Percentiles rank a stretch among this genome's conserved stretches.
Evolutionary conservation across 352 stramenopile species (phyloP).

Genomic region (Ophiocytium majus): DNA sequence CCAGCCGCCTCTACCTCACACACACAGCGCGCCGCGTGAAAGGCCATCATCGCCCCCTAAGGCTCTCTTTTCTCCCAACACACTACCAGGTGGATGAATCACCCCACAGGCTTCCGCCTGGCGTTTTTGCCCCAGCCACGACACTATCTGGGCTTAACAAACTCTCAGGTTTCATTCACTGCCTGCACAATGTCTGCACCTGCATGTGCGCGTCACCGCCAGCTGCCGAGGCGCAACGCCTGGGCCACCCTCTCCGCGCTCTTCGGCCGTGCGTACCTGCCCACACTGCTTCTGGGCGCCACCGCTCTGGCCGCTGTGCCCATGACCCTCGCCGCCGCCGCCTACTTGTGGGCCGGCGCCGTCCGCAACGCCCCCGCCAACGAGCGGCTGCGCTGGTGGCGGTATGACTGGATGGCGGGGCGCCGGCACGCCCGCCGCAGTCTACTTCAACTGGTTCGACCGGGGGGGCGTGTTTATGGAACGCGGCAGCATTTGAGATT

Average conservation of each 20-base stretch:
- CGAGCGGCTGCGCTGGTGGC: slow-evolving; percentile 1
- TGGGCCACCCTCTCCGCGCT: neutral
- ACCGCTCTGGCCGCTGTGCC: neutral
- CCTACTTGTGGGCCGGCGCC: neutral
- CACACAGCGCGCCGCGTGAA: no score
- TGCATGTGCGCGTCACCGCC: no score
- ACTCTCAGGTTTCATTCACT: no score
- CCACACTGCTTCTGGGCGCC: neutral
- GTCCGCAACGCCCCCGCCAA: neutral
- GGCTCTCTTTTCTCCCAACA: no score
- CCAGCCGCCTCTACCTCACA: no score
- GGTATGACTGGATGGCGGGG: neutral
- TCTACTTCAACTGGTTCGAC: neutral
- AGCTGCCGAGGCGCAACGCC: neutral
- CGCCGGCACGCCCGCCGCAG: neutral
- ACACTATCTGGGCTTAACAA: no score
- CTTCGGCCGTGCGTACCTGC: slow-evolving; percentile 2
- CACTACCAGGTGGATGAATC: no score
- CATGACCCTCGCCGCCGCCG: neutral
- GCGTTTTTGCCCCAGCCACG: no score
- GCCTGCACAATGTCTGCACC: no score
- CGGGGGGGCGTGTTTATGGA: neutral
- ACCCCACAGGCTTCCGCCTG: no score
- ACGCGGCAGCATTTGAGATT: no score
- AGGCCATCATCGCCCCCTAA: no score